Evolutionary conservation across 148 eudicot species (phyloP).

Genomic region (Mesembryanthemum crystallinum): DNA sequence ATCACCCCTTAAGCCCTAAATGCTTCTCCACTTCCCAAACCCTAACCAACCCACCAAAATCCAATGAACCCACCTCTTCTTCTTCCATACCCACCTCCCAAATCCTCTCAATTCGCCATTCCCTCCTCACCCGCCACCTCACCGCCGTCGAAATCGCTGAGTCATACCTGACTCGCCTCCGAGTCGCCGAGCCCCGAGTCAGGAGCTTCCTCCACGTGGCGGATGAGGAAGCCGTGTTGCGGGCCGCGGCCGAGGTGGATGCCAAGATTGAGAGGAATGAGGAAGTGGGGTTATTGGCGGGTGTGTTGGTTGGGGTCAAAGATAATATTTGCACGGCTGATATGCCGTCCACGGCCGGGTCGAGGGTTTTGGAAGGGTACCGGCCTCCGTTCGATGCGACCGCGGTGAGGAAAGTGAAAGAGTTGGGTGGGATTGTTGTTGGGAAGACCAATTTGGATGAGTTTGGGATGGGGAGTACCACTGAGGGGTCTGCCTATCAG

Average conservation of each 20-base stretch:
- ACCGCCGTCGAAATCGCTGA: conserved; percentile 67
- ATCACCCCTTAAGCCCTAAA: conserved; percentile 27
- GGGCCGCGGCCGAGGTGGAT: conserved; percentile 63
- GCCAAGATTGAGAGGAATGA: conserved; percentile 49
- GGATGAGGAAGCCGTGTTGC: conserved; percentile 36
- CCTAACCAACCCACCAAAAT: conserved; percentile 13
- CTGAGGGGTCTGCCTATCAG: conserved; percentile 92
- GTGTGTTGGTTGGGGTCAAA: conserved; percentile 79
- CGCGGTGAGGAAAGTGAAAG: conserved; percentile 65
- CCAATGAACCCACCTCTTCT: background rate
- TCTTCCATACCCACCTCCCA: conserved; percentile 52
- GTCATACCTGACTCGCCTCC: conserved; percentile 57
- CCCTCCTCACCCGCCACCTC: conserved; percentile 66
- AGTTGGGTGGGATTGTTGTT: conserved; percentile 77
- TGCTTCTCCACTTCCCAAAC: conserved; percentile 27
- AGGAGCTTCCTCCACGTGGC: conserved; percentile 68
- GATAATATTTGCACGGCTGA: conserved; percentile 84
- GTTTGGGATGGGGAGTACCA: conserved; percentile 98
- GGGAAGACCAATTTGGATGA: conserved; percentile 99
- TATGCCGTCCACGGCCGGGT: conserved; percentile 88
- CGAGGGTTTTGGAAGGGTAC: conserved; percentile 66
- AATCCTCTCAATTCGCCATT: conserved; percentile 66
- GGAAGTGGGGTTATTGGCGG: conserved; percentile 69
- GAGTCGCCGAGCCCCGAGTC: conserved; percentile 56
- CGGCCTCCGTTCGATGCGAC: conserved; percentile 86